These are phyloP conservation scores for Phanerochaete carnosa DNA, from an alignment of 768 basidiomycete genomes.

Conservation along the genomic window DNA sequence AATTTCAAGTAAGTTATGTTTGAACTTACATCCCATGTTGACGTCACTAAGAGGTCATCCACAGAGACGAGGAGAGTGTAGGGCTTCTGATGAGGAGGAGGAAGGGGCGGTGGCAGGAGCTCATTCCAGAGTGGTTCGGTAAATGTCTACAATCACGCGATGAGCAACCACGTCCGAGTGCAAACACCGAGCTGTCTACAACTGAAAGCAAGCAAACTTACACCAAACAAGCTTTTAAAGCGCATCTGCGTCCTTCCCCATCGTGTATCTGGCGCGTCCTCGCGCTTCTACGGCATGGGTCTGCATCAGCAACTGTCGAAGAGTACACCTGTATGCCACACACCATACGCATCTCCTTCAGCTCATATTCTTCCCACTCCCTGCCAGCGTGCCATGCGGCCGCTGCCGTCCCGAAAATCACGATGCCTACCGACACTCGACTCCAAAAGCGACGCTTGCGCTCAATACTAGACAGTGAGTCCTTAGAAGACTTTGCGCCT, in stretches of 20 bases:
- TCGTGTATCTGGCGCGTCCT: constrained; percentile 57
- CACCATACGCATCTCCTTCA: constrained; percentile 62
- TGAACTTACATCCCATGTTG: constrained; percentile 92
- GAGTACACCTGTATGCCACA: constrained; percentile 21
- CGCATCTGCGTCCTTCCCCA: constrained; percentile 64
- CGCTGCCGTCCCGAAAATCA: constrained; percentile 54
- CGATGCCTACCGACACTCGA: constrained; percentile 48
- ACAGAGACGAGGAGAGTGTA: constrained; percentile 90
- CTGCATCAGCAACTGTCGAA: neutral
- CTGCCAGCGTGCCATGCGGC: constrained; percentile 68
- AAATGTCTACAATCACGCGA: constrained; percentile 57
- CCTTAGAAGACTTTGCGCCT: constrained; percentile 75
- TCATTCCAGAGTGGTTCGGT: constrained; percentile 93
- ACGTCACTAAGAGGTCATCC: constrained; percentile 88
- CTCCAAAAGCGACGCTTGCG: constrained; percentile 56
- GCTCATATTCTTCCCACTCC: constrained; percentile 75
- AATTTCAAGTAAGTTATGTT: neutral
- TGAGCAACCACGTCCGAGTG: neutral
- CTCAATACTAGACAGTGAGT: constrained; percentile 78
- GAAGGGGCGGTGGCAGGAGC: constrained; percentile 83
- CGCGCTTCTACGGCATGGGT: constrained; percentile 40
- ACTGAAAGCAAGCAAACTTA: constrained; percentile 33
- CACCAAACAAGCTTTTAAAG: constrained; percentile 65
- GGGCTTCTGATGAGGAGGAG: constrained; percentile 80
- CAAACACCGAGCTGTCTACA: neutral